Evolutionary conservation across 73 alveolate species (phyloP), one percentile per base, ranked within the genome.

Genomic region (Effrenium voratum): DNA sequence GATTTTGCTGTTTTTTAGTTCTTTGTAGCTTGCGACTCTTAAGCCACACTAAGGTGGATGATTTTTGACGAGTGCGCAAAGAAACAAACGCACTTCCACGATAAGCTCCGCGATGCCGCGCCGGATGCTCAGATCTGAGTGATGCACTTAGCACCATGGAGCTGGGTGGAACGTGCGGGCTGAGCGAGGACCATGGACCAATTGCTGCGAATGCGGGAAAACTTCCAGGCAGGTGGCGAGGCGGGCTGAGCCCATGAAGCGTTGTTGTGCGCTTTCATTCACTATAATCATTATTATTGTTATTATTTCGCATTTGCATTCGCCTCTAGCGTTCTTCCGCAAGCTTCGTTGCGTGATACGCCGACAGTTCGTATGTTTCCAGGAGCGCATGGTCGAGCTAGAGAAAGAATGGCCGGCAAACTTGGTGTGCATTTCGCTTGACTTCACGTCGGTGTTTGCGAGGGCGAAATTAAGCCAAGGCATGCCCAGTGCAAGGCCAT

Each of bases 401-500:
- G 97, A 90, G 34, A 90, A 90, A 34, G 97, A 90, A 57, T 90
- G 97, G 95, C 41, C n/a, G n/a, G 44, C 68, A 68, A 38, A 80
- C 57, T 34, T 57, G 63, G 41, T 5, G 45, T 3, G 26, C 70
- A 30, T 40, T 12, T 28, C 10, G n/a, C 60, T 34, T 6, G 41
- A 32, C 34, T 41, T 43, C 87, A 13, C 59, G 24, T 40, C 28
- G 87, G 40, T 16, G 16, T 79, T 41, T 60, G 32, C 6, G 38
- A 32, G 1, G 19, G 38, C 52, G 19, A 3, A 36, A 66, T 66
- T 66, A 12, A 36, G 28, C 77, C 47, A 32, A 85, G 94, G 95
- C 97, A 90, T 70, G 97, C 97, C 73, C 97, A 90, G 59, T 90
- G 97, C 76, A 90, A 90, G 87, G 97, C 97, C 6, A 90, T 90